Percentiles rank a stretch among this genome's conserved stretches.
phyloP scores from a whole-genome alignment of 2,329 filamentous ascomycete genomes.

The Neofusicoccum parvum region DNA sequence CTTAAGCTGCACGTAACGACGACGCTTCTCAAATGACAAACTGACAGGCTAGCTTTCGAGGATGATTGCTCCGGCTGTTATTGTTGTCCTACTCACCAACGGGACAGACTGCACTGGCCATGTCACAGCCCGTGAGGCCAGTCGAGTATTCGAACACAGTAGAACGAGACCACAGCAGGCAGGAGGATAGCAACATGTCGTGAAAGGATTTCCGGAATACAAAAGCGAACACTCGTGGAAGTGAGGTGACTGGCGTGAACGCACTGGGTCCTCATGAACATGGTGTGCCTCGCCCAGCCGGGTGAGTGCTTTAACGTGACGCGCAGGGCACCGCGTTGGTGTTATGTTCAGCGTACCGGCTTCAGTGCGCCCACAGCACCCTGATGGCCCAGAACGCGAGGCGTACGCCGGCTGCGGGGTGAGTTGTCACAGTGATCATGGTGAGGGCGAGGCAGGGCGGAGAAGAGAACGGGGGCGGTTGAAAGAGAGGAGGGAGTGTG shows the following conservation, averaged over 20 bases:
- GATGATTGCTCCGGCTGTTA: background rate
- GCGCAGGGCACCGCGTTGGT: background rate
- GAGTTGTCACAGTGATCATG: background rate
- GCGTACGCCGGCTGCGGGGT: background rate
- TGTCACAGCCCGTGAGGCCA: background rate
- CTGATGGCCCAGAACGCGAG: background rate
- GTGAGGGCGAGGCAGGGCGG: background rate
- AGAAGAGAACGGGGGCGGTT: background rate
- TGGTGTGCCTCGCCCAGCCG: background rate
- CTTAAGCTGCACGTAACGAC: background rate
- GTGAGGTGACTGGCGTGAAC: background rate
- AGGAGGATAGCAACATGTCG: background rate
- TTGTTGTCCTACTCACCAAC: background rate
- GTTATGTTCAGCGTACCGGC: background rate
- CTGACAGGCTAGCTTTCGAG: background rate
- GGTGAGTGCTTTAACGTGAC: constrained; percentile 1
- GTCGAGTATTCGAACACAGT: background rate
- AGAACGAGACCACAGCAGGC: background rate
- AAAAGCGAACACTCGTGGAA: background rate
- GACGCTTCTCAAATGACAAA: background rate
- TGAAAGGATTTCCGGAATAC: background rate
- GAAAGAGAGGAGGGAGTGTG: background rate
- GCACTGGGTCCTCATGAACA: background rate
- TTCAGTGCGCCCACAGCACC: background rate
- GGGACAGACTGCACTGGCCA: background rate